These are phyloP conservation scores for Vitis amurensis DNA, from an alignment of 164 flowering plant species.

Conservation along the genomic window DNA sequence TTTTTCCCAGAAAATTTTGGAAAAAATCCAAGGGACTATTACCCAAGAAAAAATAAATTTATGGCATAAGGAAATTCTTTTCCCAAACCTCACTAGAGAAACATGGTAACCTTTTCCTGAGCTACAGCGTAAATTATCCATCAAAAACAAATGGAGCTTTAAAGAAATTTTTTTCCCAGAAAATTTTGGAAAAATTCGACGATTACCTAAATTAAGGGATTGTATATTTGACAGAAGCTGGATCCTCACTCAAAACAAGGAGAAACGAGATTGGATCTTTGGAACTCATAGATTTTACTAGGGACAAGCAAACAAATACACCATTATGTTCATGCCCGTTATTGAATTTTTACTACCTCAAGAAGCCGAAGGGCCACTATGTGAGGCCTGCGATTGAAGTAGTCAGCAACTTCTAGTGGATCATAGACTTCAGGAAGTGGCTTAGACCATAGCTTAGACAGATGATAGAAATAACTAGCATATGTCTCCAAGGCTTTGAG, in stretches of 20 bases:
- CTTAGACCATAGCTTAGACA: conserved; percentile 68
- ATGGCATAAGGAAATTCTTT: no score
- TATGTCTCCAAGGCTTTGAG: conserved; percentile 82
- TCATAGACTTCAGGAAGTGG: conserved; percentile 95
- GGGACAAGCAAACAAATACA: no score
- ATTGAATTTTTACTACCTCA: conserved; percentile 54
- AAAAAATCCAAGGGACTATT: background rate
- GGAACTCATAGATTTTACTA: no score
- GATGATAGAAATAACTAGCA: conserved; percentile 48
- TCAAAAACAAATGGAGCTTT: no score
- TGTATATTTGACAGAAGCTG: background rate
- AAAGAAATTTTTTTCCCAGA: no score
- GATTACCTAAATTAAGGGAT: background rate
- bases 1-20: background rate
- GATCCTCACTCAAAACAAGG: background rate
- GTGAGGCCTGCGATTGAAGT: conserved; percentile 88
- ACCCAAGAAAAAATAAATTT: background rate
- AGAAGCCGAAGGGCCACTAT: conserved; percentile 75
- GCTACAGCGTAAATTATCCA: no score
- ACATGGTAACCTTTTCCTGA: no score
- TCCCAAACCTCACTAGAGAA: no score
- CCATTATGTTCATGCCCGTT: no score
- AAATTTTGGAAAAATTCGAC: background rate
- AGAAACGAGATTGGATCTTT: background rate
- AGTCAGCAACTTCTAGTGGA: conserved; percentile 63